A percentile compares a stretch with the other conserved stretches of the same genome.
These are phyloP conservation scores for Monilinia laxa DNA, from an alignment of 2,329 filamentous ascomycete genomes.

Conservation along the genomic window DNA sequence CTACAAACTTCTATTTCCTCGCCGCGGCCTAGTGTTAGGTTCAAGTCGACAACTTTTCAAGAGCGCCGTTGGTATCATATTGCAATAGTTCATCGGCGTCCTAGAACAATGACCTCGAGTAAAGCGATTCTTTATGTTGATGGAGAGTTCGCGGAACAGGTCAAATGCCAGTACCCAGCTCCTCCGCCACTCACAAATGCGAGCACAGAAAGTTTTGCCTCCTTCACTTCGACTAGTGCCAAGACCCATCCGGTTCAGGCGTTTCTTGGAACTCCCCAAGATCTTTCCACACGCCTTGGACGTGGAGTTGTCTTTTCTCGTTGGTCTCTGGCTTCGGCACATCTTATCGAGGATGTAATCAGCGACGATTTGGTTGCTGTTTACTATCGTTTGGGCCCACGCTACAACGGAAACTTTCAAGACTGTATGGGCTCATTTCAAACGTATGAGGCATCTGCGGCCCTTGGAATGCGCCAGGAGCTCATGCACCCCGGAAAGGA, in stretches of 20 bases:
- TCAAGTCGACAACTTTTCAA: constrained; percentile 78
- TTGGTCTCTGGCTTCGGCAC: constrained; percentile 87
- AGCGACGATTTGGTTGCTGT: constrained; percentile 93
- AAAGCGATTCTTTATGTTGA: constrained; percentile 88
- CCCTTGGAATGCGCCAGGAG: constrained; percentile 88
- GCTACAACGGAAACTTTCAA: constrained; percentile 95
- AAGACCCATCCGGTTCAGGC: constrained; percentile 76
- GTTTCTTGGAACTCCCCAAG: constrained; percentile 88
- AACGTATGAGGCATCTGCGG: constrained; percentile 90
- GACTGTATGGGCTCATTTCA: constrained; percentile 95
- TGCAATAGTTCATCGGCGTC: constrained; percentile 78
- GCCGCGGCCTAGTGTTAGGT: constrained; percentile 83
- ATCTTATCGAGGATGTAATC: constrained; percentile 81
- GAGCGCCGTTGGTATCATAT: constrained; percentile 89
- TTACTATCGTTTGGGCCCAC: constrained; percentile 82
- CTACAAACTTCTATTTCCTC: constrained; percentile 92
- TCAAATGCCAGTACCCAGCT: constrained; percentile 85
- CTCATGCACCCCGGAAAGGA: constrained; percentile 85
- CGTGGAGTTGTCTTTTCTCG: constrained; percentile 71
- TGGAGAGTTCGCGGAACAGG: constrained; percentile 89
- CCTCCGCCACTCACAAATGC: constrained; percentile 63
- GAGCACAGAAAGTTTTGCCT: constrained; percentile 67
- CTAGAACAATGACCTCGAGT: constrained; percentile 71
- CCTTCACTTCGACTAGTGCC: constrained; percentile 59
- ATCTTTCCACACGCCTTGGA: constrained; percentile 75